Conservation (phyloP, 495 filamentous ascomycete genomes). For the Talaromyces liani region DNA sequence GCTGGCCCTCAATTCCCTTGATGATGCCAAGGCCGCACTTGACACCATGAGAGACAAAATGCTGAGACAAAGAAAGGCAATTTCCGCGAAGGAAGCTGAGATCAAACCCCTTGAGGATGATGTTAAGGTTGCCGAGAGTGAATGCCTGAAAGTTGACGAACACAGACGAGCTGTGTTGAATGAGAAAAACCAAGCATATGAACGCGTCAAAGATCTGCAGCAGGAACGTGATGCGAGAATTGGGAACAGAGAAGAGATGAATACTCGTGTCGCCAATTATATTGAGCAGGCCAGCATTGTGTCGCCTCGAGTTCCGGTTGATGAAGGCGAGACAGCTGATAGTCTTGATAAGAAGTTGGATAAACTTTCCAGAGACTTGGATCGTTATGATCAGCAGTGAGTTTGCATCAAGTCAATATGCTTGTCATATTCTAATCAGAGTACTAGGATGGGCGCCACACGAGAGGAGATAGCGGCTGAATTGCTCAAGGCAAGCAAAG, state of each 20-base stretch:
- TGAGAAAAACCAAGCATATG: constrained; percentile 60
- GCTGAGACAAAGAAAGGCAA: constrained; percentile 28
- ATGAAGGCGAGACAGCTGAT: constrained; percentile 55
- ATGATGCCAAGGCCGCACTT: constrained; percentile 46
- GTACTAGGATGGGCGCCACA: constrained; percentile 53
- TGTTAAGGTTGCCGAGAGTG: constrained; percentile 51
- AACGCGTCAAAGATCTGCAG: constrained; percentile 41
- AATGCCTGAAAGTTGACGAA: constrained; percentile 39
- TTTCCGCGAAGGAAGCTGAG: constrained; percentile 32
- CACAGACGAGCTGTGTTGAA: constrained; percentile 46
- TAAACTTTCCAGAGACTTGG: constrained; percentile 48
- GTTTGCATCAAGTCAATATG: constrained; percentile 13
- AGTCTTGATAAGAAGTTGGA: constrained; percentile 59
- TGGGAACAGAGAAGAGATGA: constrained; percentile 41
- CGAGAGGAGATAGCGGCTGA: constrained; percentile 56
- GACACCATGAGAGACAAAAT: constrained; percentile 37
- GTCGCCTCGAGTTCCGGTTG: constrained; percentile 56
- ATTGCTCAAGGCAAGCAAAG: constrained; percentile 33
- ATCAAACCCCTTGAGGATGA: constrained; percentile 33
- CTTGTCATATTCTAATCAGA: constrained; percentile 13
- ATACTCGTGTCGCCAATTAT: constrained; percentile 42
- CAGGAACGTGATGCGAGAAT: constrained; percentile 31
- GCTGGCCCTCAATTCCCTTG: constrained; percentile 37
- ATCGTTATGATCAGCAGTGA: constrained; percentile 41
- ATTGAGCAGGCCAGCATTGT: constrained; percentile 50